Evolutionary conservation across 2,329 filamentous ascomycete genomes (phyloP).

Genomic region (Monosporascus sp.): DNA sequence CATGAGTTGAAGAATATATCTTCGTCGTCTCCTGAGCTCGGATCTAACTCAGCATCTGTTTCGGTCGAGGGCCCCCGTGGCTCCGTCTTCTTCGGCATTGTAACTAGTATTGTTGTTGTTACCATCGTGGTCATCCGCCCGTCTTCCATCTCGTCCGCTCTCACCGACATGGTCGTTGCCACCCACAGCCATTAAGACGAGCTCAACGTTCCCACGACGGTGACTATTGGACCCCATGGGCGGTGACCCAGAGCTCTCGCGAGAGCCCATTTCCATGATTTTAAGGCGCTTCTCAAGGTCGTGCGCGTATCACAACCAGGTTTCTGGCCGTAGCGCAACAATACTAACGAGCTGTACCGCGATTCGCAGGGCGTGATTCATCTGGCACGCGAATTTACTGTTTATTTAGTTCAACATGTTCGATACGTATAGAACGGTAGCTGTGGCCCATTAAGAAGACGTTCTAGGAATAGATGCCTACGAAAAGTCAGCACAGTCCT

Average conservation of each 20-base stretch:
- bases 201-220: slow-evolving; percentile 10
- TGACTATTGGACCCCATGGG: slow-evolving; percentile 9
- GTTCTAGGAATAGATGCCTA: slow-evolving; percentile 73
- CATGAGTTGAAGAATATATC: slow-evolving; percentile 31
- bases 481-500: neutral
- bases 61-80: slow-evolving; percentile 39
- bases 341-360: slow-evolving; percentile 75
- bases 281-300: slow-evolving; percentile 77
- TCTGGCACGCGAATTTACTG: slow-evolving; percentile 50
- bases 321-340: slow-evolving; percentile 68
- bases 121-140: slow-evolving; percentile 41
- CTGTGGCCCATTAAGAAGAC: slow-evolving; percentile 64
- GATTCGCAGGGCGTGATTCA: slow-evolving; percentile 43
- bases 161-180: slow-evolving; percentile 31
- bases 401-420: slow-evolving; percentile 59
- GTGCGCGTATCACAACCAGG: slow-evolving; percentile 73
- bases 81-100: slow-evolving; percentile 36
- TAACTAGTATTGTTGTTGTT: slow-evolving; percentile 38
- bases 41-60: slow-evolving; percentile 47
- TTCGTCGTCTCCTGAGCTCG: slow-evolving; percentile 42
- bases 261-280: slow-evolving; percentile 64
- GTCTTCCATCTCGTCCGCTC: slow-evolving; percentile 26
- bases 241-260: slow-evolving; percentile 32
- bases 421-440: slow-evolving; percentile 66
- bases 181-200: slow-evolving; percentile 19